Evolutionary conservation across 2,329 filamentous ascomycete genomes (phyloP).

Genomic region (Zarea fungicola): DNA sequence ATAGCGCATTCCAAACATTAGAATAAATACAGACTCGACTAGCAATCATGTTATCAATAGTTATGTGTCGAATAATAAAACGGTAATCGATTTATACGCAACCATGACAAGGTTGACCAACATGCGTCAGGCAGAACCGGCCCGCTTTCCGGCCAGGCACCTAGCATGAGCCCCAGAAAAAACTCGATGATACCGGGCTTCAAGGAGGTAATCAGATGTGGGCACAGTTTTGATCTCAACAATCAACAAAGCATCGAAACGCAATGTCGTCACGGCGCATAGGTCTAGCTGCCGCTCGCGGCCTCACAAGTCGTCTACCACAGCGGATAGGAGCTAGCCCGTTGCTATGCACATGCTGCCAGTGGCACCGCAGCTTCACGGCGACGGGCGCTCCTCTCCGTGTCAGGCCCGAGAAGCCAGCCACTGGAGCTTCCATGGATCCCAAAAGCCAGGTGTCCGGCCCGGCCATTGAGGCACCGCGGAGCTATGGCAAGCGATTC

Average conservation of each 20-base stretch:
- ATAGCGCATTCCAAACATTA: no score
- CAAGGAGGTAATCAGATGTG: neutral
- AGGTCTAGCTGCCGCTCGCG: slow-evolving; percentile 22
- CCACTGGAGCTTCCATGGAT: slow-evolving; percentile 30
- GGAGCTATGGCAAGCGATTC: slow-evolving; percentile 52
- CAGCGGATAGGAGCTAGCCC: slow-evolving; percentile 20
- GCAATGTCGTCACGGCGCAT: slow-evolving; percentile 29
- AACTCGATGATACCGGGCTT: neutral
- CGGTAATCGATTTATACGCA: no score
- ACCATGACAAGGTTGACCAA: no score
- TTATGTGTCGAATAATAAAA: no score
- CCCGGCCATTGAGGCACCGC: slow-evolving; percentile 52
- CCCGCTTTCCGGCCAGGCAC: neutral
- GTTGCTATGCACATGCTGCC: slow-evolving; percentile 42
- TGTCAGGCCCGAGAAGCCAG: slow-evolving; percentile 29
- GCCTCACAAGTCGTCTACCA: slow-evolving; percentile 23
- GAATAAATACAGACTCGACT: no score
- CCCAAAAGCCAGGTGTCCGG: slow-evolving; percentile 36
- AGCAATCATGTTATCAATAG: no score
- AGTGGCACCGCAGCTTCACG: slow-evolving; percentile 46
- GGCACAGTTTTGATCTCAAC: neutral
- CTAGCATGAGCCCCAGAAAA: slow-evolving; percentile 1
- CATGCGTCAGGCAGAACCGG: neutral
- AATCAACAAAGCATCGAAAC: neutral
- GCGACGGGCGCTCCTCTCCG: slow-evolving; percentile 22